Percentiles rank a stretch among this genome's conserved stretches.
These are phyloP conservation scores for Metarhizium album DNA, from an alignment of 2,329 filamentous ascomycete genomes.

Conservation along the genomic window DNA sequence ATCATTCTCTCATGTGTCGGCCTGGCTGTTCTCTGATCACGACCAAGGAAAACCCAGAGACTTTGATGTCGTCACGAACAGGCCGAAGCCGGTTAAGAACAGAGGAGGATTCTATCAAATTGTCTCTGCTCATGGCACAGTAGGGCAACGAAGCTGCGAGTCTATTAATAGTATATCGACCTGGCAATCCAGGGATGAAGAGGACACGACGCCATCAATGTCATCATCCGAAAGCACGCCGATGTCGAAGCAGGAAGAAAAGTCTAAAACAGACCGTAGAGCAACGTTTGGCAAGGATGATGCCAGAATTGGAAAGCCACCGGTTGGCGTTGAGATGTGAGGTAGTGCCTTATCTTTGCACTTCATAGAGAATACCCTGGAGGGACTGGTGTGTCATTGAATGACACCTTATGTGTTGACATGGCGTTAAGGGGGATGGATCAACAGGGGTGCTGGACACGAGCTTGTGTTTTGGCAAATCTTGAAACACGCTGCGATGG, in stretches of 20 bases:
- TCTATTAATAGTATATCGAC: slow-evolving; percentile 38
- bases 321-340: slow-evolving; percentile 20
- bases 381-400: background rate
- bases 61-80: slow-evolving; percentile 43
- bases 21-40: slow-evolving; percentile 42
- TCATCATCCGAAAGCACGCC: slow-evolving; percentile 38
- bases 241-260: slow-evolving; percentile 28
- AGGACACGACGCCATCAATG: slow-evolving; percentile 35
- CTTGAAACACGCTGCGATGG: background rate
- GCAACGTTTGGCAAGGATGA: slow-evolving; percentile 20
- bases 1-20: slow-evolving; percentile 51
- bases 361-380: background rate
- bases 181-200: slow-evolving; percentile 35
- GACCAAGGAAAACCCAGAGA: slow-evolving; percentile 28
- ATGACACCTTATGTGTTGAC: background rate
- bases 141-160: slow-evolving; percentile 29
- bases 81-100: slow-evolving; percentile 38
- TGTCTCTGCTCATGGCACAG: slow-evolving; percentile 26
- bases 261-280: slow-evolving; percentile 26
- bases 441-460: background rate
- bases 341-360: background rate
- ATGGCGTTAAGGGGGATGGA: background rate
- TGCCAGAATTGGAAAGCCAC: slow-evolving; percentile 9
- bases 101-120: slow-evolving; percentile 50
- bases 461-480: background rate